Base-by-base conservation (phyloP, 2,329 filamentous ascomycete species). In the Diaporthe sp. region DNA sequence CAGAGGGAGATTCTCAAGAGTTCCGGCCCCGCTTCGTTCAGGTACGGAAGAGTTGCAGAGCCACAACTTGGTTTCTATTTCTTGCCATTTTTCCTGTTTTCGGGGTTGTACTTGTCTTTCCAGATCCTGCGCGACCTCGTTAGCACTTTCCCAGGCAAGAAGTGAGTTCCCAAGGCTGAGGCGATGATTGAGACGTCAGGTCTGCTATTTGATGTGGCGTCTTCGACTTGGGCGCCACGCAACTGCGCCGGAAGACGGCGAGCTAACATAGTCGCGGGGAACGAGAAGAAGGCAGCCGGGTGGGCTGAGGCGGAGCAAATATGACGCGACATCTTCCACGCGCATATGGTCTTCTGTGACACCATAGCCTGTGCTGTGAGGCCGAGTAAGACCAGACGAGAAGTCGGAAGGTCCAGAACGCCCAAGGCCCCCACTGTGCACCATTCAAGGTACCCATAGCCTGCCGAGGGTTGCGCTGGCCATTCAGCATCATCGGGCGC, bases 41-140 rank as follows among this genome's bases (percentile, higher is more conserved):
- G 44, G 42, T 46, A 49, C 34, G 25, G 46, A 37, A 37, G 28
- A 46, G 58, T 34, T 22, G 58, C 31, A 22, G 55, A 49, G 37
- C 17, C 9, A 22, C 17, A 28, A 37, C 37, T 37, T 3, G 42
- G 28, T 12, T 46, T 77, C 76, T 84, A 83, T 78, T 88, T 86
- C 82, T 88, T 86, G 78, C 82, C 82, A 76, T 87, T 85, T 82
- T 88, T 85, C 78, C 82, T 82, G 76, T 83, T 85, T 70, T 80
- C 85, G 46, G 89, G 88, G 80, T 90, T 90, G 86, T 98, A 98
- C 86, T 98, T 98, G 77, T 98, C 95, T 84, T 98, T 98, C 95
- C 96, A 98, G 82, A 98, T 98, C 96, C 95, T 98, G 82, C n/a
- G 42, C 9, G 31, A 37, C 17, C 10, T 10, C 4, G 25, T 77